Evolutionary conservation across 257 asterid genomes (phyloP), one percentile per base, ranked within the genome.

Genomic region (Plantago ovata): DNA sequence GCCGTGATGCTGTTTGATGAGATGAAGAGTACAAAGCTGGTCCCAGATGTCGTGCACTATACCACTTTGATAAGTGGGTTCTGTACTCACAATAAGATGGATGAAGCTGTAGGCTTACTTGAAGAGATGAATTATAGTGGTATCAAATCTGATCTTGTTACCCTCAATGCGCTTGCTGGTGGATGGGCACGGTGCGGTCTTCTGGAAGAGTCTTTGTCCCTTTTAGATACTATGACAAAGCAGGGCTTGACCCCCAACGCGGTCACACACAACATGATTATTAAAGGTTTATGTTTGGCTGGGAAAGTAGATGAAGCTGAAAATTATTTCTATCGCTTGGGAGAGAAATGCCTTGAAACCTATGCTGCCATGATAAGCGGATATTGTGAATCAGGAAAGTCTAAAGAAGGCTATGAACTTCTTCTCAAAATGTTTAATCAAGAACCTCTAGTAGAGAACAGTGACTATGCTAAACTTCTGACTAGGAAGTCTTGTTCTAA

Each of bases 1-100:
- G 95, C 92, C 36, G 20, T 68, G 53, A 53, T 60, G 32, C 61
- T 90, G 77, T 69, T 87, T 41, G 67, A 79, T 50, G 98, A 87
- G 77, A 90, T 87, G 98, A 84, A 70, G 73, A 52, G 52, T 63
- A 75, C 77, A 77, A 73, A 73, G 66, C 64, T 87, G 44, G 50
- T 58, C 40, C 95, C 82, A 3, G 94, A 87, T 63, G 65, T 68
- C 39, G 63, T 72, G 72, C 85, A 87, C 76, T 87, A 83, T 68
- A 84, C 91, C 70, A 87, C 95, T n/a, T 76, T 90, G 73, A 83
- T 90, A 36, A 72, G 64, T 56, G 95, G 95, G 22, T 78, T 56
- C 56, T 87, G 82, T 54, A 77, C 70, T 33, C 64, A 66, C n/a
- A 91, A 84, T 28, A 67, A 67, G 67, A 64, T 87, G 62, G 46